Evolutionary conservation across 1,284 basidiomycete genomes (phyloP).

Genomic region (Ganoderma resinaceum): DNA sequence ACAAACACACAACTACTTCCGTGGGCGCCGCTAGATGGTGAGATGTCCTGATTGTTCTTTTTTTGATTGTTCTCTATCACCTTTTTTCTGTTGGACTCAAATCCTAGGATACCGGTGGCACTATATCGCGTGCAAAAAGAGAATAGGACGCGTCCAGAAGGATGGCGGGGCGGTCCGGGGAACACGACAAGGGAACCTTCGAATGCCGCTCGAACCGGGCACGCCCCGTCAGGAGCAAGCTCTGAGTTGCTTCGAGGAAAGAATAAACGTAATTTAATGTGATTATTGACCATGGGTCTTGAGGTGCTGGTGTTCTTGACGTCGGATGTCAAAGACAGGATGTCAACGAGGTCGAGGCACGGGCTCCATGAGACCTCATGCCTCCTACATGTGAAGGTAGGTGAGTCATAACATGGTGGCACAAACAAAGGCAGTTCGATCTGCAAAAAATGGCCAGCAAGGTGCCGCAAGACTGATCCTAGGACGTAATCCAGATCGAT

Average conservation of each 20-base stretch:
- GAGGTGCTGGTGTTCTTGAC: background rate
- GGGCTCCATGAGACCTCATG: background rate
- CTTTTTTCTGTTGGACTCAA: background rate
- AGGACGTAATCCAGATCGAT: background rate
- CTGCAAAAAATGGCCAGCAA: background rate
- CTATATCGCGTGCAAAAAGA: background rate
- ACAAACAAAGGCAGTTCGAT: background rate
- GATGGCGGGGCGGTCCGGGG: background rate
- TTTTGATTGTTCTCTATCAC: background rate
- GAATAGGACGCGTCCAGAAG: background rate
- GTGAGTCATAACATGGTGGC: background rate
- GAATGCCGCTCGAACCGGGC: no score
- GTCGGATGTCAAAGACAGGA: background rate
- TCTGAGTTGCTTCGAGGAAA: background rate
- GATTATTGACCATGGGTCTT: background rate
- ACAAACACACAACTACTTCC: background rate
- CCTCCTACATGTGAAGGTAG: background rate
- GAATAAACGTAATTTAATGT: background rate
- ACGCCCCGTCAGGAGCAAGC: no score
- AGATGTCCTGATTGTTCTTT: background rate
- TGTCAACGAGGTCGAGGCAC: background rate
- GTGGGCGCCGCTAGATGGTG: background rate
- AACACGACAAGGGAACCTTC: no score
- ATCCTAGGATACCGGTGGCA: background rate
- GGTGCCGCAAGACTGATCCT: background rate